These are phyloP conservation scores for Dactylellina haptotyla DNA, from an alignment of 2,329 filamentous ascomycete species.

Conservation along the genomic window DNA sequence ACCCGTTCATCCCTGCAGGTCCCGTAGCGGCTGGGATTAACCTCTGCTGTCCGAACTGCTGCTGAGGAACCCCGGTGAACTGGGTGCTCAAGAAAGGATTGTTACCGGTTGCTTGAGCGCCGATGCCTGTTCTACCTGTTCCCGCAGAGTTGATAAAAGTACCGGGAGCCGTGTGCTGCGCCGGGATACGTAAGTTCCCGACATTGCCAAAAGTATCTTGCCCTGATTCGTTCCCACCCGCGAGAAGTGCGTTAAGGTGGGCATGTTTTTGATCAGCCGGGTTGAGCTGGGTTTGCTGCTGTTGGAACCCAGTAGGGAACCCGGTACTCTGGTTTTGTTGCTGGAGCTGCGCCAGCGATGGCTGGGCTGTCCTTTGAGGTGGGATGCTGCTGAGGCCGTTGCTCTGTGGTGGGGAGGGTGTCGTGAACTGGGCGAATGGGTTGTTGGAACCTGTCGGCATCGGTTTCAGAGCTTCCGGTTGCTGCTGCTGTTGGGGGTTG, in stretches of 20 bases:
- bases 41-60: constrained; percentile 50
- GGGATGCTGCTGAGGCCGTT: constrained; percentile 68
- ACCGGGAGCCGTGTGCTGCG: constrained; percentile 94
- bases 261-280: constrained; percentile 65
- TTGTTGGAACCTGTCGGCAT: constrained; percentile 97
- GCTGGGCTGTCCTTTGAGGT: constrained; percentile 68
- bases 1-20: constrained; percentile 68
- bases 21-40: constrained; percentile 68
- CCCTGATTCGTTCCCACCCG: constrained; percentile 77
- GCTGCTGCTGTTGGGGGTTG: constrained; percentile 66
- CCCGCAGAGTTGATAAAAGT: constrained; percentile 97
- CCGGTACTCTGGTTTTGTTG: constrained; percentile 55
- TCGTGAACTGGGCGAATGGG: constrained; percentile 74
- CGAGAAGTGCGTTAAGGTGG: constrained; percentile 84
- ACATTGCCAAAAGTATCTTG: constrained; percentile 98
- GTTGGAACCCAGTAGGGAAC: constrained; percentile 41
- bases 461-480: constrained; percentile 72
- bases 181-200: constrained; percentile 92
- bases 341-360: constrained; percentile 70
- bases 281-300: constrained; percentile 45
- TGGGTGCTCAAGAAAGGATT: constrained; percentile 84
- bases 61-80: constrained; percentile 78
- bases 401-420: constrained; percentile 67
- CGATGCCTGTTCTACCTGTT: constrained; percentile 61
- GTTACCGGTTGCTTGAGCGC: constrained; percentile 75